Evolutionary conservation across 495 filamentous ascomycete genomes (phyloP).

Genomic region (Lasiosphaeria ovina): DNA sequence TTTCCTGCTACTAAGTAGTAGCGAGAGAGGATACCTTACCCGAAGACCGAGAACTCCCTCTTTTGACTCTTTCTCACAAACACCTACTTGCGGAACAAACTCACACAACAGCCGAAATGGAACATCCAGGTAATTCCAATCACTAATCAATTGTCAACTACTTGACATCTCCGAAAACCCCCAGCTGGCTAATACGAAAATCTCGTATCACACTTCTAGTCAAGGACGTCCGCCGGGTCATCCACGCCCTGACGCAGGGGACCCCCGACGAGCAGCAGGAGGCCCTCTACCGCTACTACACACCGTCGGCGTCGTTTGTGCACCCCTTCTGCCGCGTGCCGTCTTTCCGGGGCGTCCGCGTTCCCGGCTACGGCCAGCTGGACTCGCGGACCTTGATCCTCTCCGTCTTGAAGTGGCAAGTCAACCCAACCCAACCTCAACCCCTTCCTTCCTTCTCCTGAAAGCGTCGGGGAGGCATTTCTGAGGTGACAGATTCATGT

Average conservation of each 20-base stretch:
- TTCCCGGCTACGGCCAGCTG: conserved; percentile 47
- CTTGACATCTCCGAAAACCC: no score
- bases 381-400: conserved; percentile 61
- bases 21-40: no score
- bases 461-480: not conserved
- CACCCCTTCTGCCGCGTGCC: conserved; percentile 80
- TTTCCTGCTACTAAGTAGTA: no score
- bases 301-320: conserved; percentile 63
- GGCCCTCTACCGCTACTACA: conserved; percentile 68
- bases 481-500: no score
- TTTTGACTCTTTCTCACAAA: not conserved
- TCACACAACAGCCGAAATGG: conserved; percentile 12
- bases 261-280: conserved; percentile 59
- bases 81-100: not conserved
- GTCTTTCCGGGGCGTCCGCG: conserved; percentile 43
- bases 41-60: no score
- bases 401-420: conserved; percentile 74
- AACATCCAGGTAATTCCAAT: conserved; percentile 20
- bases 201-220: conserved; percentile 18
- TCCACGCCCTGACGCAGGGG: conserved; percentile 64
- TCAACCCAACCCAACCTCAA: not conserved
- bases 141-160: no score
- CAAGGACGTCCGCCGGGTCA: conserved; percentile 55
- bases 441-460: not conserved
- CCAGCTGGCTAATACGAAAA: not conserved